Base-by-base conservation (phyloP, 495 filamentous ascomycete species). In the Thozetella sp. region DNA sequence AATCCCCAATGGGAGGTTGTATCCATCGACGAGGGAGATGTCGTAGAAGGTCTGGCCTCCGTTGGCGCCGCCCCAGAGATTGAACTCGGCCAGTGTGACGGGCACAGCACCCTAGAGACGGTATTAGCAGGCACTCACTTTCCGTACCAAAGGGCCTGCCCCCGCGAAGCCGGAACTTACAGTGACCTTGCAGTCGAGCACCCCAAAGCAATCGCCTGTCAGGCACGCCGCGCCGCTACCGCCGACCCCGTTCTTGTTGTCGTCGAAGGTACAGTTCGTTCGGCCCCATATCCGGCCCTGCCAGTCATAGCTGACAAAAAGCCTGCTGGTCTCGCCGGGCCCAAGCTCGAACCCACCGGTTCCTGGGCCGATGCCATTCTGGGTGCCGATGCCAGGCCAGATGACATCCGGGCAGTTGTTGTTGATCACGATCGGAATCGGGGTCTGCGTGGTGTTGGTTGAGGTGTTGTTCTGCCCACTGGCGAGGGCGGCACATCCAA, bases 11-110 rank as follows among this genome's bases (percentile, higher is more conserved):
- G 89, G 89, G 10, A 93, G 73, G 70, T 93, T 93, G 80, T 93
- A 93, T 43, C 91, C 91, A 69, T 94, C 91, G 25, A 94, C 91
- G 30, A 93, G 82, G 30, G 89, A 92, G 59, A 94, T 89, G 71
- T 94, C 91, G 71, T 93, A 93, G 71, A 89, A 93, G 3, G 85
- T 88, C 64, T 91, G 85, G 13, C 73, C 77, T 56, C 79, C 76
- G 27, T 74, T 70, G n/a, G 77, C 73, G 45, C 83, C 83, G 25
- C 82, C 84, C 37, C 80, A 76, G 40, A 93, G 82, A 53, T 87
- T 91, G 68, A 93, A 91, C 62, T 94, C 91, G 19, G 88, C 89
- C 4, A 94, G 79, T 2, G 88, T 90, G 4, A 82, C 83, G 1
- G 91, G 91, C 2, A 84, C 78, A 26, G 80, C 79, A 19, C 90